Evolutionary conservation across 164 flowering plant species (phyloP).

Genomic region (Echeveria elegans): DNA sequence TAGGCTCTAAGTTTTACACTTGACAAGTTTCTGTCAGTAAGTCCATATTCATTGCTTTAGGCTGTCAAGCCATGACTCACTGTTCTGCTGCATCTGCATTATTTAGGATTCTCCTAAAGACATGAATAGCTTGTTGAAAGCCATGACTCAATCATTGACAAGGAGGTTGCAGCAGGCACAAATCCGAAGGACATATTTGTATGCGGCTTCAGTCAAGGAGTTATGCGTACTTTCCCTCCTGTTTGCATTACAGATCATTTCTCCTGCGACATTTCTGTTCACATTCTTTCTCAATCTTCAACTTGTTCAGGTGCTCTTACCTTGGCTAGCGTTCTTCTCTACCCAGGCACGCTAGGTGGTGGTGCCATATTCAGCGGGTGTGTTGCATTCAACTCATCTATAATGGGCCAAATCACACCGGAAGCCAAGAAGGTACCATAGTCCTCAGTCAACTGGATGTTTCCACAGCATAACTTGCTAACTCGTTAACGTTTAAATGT

Average conservation of each 20-base stretch:
- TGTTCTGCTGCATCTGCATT: neutral
- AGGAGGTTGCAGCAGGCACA: slow-evolving; percentile 73
- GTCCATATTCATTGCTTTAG: neutral
- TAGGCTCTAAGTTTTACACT: neutral
- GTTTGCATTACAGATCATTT: neutral
- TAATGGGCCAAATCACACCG: slow-evolving; percentile 41
- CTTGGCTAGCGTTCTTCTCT: slow-evolving; percentile 79
- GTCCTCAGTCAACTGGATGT: neutral
- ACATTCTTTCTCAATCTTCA: neutral
- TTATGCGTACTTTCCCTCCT: slow-evolving; percentile 21
- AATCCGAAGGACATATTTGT: slow-evolving; percentile 69
- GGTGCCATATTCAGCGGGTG: slow-evolving; percentile 94
- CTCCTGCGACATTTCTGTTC: neutral
- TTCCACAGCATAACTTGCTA: too few species aligned
- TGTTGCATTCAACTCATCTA: slow-evolving; percentile 77
- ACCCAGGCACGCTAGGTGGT: slow-evolving; percentile 84
- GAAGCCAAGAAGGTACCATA: slow-evolving; percentile 65
- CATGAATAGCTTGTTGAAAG: slow-evolving; percentile 59
- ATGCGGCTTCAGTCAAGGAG: slow-evolving; percentile 99
- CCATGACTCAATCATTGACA: slow-evolving; percentile 85
- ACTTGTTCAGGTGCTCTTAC: slow-evolving; percentile 80
- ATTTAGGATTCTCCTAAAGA: slow-evolving; percentile 76
- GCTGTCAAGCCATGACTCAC: neutral
- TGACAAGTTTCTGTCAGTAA: too few species aligned
- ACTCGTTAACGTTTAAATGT: too few species aligned